These are phyloP conservation scores for Centella asiatica DNA, from an alignment of 129 eudicot species.

Conservation along the genomic window DNA sequence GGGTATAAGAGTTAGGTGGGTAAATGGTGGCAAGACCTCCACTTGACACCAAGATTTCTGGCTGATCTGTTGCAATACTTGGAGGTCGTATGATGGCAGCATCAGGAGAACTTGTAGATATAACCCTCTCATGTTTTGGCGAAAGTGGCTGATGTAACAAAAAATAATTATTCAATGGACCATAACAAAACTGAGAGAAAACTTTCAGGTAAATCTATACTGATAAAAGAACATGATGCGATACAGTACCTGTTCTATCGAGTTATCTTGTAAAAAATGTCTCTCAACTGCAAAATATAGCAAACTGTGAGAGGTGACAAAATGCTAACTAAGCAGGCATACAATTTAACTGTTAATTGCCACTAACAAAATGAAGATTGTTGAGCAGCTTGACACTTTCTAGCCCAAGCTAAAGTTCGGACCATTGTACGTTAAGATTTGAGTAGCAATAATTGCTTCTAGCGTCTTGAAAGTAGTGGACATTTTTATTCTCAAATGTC, in stretches of 20 bases:
- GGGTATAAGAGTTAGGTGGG: conserved; percentile 37
- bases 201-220: neutral
- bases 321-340: neutral
- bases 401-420: no score
- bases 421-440: no score
- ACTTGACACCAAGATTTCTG: conserved; percentile 38
- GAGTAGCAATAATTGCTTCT: no score
- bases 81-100: conserved; percentile 51
- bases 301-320: neutral
- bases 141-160: conserved; percentile 52
- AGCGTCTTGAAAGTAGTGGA: no score
- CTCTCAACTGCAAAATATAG: conserved; percentile 42
- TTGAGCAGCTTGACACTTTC: no score
- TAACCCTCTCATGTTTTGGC: conserved; percentile 78
- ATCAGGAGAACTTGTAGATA: conserved; percentile 57
- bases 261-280: conserved; percentile 42
- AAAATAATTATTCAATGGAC: conserved; percentile 16
- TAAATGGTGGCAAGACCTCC: conserved; percentile 38
- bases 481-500: no score
- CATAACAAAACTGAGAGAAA: conserved; percentile 4
- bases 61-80: conserved; percentile 34
- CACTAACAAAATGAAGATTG: no score
- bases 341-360: neutral
- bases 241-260: conserved; percentile 48
- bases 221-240: no score